Evolutionary conservation across 2,329 filamentous ascomycete genomes (phyloP).

Genomic region (Stagonosporopsis cucurbitacearum): DNA sequence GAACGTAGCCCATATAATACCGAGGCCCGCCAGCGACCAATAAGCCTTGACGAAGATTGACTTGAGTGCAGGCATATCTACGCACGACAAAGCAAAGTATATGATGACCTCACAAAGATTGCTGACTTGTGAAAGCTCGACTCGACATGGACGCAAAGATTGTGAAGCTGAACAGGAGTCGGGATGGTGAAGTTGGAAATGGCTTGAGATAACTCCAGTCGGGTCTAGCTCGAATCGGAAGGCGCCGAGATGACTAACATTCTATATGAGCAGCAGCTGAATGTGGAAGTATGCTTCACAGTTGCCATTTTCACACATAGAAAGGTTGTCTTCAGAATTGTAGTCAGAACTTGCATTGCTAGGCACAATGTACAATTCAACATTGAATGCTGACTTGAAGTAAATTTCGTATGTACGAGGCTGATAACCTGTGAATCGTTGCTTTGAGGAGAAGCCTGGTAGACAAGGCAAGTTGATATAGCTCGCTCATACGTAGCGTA

Average conservation of each 20-base stretch:
- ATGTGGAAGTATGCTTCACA: not conserved
- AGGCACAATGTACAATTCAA: not conserved
- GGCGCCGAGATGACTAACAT: constrained; percentile 11
- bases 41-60: constrained; percentile 46
- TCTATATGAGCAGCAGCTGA: not conserved
- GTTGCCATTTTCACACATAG: no score
- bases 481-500: not conserved
- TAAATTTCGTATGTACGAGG: not conserved
- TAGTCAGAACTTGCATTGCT: not conserved
- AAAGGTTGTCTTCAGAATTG: not conserved
- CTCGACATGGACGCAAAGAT: not conserved
- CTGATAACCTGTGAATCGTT: not conserved
- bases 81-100: not conserved
- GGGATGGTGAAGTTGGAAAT: constrained; percentile 1
- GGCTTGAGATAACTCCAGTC: constrained; percentile 16
- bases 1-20: constrained; percentile 71
- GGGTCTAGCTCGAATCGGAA: constrained; percentile 17
- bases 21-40: constrained; percentile 55
- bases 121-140: not conserved
- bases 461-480: not conserved
- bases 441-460: not conserved
- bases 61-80: constrained; percentile 35
- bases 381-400: not conserved
- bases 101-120: not conserved
- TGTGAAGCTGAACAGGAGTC: constrained; percentile 10